Conservation (phyloP, 768 basidiomycete genomes). For the Lentinula boryana region DNA sequence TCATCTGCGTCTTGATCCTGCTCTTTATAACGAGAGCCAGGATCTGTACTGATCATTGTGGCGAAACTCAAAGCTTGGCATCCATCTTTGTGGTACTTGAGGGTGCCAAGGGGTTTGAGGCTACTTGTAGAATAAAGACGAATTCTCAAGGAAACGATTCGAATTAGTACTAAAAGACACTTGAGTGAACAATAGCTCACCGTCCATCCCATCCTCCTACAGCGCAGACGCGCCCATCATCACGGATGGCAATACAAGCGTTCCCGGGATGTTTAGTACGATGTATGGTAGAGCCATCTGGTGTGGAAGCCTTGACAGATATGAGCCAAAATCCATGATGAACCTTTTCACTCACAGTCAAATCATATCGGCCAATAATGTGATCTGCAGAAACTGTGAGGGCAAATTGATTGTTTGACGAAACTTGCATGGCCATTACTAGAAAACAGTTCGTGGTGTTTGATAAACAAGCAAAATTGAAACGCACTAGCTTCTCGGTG, state of each 20-base stretch:
- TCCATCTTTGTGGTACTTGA: slow-evolving; percentile 74
- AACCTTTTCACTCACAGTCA: slow-evolving; percentile 29
- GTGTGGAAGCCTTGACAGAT: neutral
- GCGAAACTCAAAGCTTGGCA: slow-evolving; percentile 78
- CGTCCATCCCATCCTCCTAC: slow-evolving; percentile 93
- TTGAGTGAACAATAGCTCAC: slow-evolving; percentile 37
- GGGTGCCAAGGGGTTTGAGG: slow-evolving; percentile 78
- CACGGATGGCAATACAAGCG: slow-evolving; percentile 64
- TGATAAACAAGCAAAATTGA: neutral
- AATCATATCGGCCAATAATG: slow-evolving; percentile 58
- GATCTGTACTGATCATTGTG: slow-evolving; percentile 12
- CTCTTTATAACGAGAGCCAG: slow-evolving; percentile 24
- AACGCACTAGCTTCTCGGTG: slow-evolving; percentile 70
- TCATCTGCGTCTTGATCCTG: slow-evolving; percentile 25
- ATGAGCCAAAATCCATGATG: neutral
- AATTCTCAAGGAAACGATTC: slow-evolving; percentile 38
- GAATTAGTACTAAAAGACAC: neutral
- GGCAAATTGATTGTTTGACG: slow-evolving; percentile 50
- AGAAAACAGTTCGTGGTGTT: neutral
- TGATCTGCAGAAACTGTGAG: slow-evolving; percentile 87
- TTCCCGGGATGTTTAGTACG: slow-evolving; percentile 80
- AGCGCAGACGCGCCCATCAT: slow-evolving; percentile 76
- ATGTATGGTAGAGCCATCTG: slow-evolving; percentile 18
- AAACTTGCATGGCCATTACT: slow-evolving; percentile 88
- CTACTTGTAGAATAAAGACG: slow-evolving; percentile 77